phyloP scores from a whole-genome alignment of 2,329 filamentous ascomycete species.

The Periconia sp. region DNA sequence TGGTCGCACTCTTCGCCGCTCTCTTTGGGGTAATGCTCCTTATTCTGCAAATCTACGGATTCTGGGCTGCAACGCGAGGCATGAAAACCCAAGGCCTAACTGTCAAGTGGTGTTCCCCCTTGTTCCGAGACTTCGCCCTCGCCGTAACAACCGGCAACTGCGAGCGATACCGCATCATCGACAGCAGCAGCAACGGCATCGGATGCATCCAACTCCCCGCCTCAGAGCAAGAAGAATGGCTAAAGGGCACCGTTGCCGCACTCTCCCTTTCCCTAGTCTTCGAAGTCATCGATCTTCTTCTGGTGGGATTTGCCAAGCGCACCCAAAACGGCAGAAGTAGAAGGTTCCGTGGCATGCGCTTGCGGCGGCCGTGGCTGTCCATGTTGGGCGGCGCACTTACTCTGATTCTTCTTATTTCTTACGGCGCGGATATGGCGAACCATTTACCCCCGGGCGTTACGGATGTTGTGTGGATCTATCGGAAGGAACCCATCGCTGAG shows the following conservation, averaged over 20 bases:
- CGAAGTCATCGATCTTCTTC: slow-evolving; percentile 5
- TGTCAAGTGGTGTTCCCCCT: slow-evolving; percentile 13
- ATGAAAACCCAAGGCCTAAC: background rate
- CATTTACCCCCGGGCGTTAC: slow-evolving; percentile 8
- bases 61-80: slow-evolving; percentile 4
- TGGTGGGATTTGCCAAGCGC: background rate
- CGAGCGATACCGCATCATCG: slow-evolving; percentile 5
- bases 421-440: slow-evolving; percentile 7
- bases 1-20: slow-evolving; percentile 10
- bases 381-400: slow-evolving; percentile 11
- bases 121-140: slow-evolving; percentile 13
- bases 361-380: slow-evolving; percentile 9
- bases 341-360: no score
- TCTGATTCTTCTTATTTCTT: slow-evolving; percentile 8
- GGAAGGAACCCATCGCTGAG: slow-evolving; percentile 2
- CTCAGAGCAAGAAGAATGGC: slow-evolving; percentile 10
- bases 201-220: slow-evolving; percentile 12
- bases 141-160: slow-evolving; percentile 13
- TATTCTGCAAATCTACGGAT: slow-evolving; percentile 9
- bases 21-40: slow-evolving; percentile 7
- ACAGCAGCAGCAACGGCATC: slow-evolving; percentile 13
- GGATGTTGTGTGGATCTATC: slow-evolving; percentile 12
- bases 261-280: slow-evolving; percentile 3
- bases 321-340: no score
- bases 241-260: slow-evolving; percentile 8